Base-by-base conservation (phyloP, 2,329 filamentous ascomycete genomes). In the Penicillium sp. region DNA sequence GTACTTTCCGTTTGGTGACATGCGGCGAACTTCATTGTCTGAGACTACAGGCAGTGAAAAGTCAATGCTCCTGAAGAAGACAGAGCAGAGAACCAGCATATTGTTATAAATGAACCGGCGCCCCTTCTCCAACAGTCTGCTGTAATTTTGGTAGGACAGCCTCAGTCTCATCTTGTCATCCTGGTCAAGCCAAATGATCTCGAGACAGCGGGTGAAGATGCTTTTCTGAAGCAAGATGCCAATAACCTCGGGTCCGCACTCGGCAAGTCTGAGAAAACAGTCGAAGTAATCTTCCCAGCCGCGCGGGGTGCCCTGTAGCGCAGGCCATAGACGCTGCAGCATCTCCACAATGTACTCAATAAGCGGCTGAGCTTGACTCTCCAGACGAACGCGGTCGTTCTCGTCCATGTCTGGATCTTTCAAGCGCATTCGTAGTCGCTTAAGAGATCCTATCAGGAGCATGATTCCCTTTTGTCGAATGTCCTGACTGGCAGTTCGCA, bases 201-300 rank as follows among this genome's bases (percentile, higher is more conserved):
- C 79, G 29, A 90, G 59, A 27, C 85, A 79, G 61, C 80, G 85
- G 42, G 77, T 69, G 21, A 93, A 76, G 64, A 86, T 90, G 25
- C 84, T 82, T 31, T 81, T 77, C 11, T 85, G 82, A 25, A 93
- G 77, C 25, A 92, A 77, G 6, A 82, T 69, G 2, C 78, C 77
- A 21, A 83, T 79, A 69, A 91, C 87, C 5, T 79, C 71, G 3
- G 78, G 73, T 1, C 89, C 88, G 54, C 91, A 73, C 46, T 77
- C 79, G 14, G 86, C 85, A 68, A 93, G 88, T n/a, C 78, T 78
- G n/a, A 83, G 69, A 60, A 93, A 78, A n/a, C 89, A 81, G 13
- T 83, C 83, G 69, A 93, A 93, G 57, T 88, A 88, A 66, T 93
- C 90, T 43, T 87, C 84, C 91, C 91, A 95, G 3, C 89, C 83